A percentile compares a stretch with the other conserved stretches of the same genome.
Evolutionary conservation across 371 early-diverging fungal genomes (phyloP).

Genomic region (Dinochytrium kinnereticum): DNA sequence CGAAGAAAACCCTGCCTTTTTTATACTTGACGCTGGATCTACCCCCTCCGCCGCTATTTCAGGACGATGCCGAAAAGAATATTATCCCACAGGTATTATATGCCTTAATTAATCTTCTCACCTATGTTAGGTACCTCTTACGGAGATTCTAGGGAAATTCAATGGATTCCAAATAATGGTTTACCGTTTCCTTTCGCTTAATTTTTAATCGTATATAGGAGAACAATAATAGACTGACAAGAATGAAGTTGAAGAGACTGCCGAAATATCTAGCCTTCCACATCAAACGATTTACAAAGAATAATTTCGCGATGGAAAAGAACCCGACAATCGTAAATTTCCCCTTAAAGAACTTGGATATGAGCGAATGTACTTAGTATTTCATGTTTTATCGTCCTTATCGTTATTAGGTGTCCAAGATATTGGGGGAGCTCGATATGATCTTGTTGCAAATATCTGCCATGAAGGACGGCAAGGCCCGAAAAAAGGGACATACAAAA

Average conservation of each 20-base stretch:
- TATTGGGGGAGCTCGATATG: slow-evolving; percentile 65
- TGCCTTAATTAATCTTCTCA: neutral
- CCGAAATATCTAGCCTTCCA: slow-evolving; percentile 91
- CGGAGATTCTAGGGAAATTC: slow-evolving; percentile 77
- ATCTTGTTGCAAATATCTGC: slow-evolving; percentile 89
- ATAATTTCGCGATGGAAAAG: slow-evolving; percentile 86
- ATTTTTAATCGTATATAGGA: slow-evolving; percentile 57
- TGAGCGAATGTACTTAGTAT: slow-evolving; percentile 64
- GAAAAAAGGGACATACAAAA: slow-evolving; percentile 76
- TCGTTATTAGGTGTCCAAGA: slow-evolving; percentile 38
- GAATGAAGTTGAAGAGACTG: slow-evolving; percentile 74
- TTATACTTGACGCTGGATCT: slow-evolving; percentile 88
- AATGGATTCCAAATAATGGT: slow-evolving; percentile 52
- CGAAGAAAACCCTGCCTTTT: slow-evolving; percentile 65
- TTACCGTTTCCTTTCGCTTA: neutral
- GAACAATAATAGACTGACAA: slow-evolving; percentile 65
- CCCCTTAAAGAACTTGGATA: slow-evolving; percentile 82
- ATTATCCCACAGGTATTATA: slow-evolving; percentile 86
- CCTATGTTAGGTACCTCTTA: slow-evolving; percentile 62
- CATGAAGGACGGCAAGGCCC: slow-evolving; percentile 84
- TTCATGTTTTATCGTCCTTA: slow-evolving; percentile 3
- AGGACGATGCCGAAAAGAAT: slow-evolving; percentile 84
- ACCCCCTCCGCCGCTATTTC: slow-evolving; percentile 92
- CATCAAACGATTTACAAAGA: slow-evolving; percentile 90
- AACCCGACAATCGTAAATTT: slow-evolving; percentile 98